Base-by-base conservation (phyloP, 2,329 filamentous ascomycete species). In the Arachnopeziza araneosa region DNA sequence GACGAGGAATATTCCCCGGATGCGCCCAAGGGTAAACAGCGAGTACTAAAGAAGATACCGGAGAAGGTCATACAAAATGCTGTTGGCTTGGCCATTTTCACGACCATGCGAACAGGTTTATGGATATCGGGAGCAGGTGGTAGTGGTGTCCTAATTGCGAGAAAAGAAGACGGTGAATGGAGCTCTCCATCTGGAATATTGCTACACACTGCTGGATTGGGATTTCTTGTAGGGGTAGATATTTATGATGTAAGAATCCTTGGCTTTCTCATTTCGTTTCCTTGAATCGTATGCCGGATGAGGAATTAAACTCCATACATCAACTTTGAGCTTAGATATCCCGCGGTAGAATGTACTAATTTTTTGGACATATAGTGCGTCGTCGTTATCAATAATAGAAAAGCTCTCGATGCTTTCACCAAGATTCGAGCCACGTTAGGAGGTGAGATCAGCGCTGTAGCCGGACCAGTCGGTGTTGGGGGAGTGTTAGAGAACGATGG, bases 91-190 rank as follows among this genome's bases (percentile, higher is more conserved):
- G 93, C 91, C 58, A 90, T 98, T 67, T 97, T 97, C 77, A 96
- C 93, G 0, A 96, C 91, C 30, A 96, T 97, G 91, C 87, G 93
- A 61, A 93, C 91, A 17, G 93, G 93, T 14, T 78, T 97, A 32
- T 96, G 93, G 90, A 82, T 96, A 67, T 93, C 90, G 52, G 93
- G 93, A 52, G 93, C 92, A 19, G 93, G 93, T 26, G 93, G 93
- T 49, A 93, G 91, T 60, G 93, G 93, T 55, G 83, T 98, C 49
- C 80, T 98, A 49, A 85, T 97, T 61, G 93, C 88, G 21, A 85
- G 91, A 66, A 89, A 90, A 69, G 87, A 89, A 24, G 92, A 96
- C 66, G 92, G 93, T 7, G 87, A 87, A 65, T 97, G 93, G 93
- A 95, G 91, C 64, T 90, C 92, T 9, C 93, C 93, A 0, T 96